A percentile compares a stretch with the other conserved stretches of the same genome.
Evolutionary conservation across 129 eudicot genomes (phyloP).

Genomic region (Centella asiatica): DNA sequence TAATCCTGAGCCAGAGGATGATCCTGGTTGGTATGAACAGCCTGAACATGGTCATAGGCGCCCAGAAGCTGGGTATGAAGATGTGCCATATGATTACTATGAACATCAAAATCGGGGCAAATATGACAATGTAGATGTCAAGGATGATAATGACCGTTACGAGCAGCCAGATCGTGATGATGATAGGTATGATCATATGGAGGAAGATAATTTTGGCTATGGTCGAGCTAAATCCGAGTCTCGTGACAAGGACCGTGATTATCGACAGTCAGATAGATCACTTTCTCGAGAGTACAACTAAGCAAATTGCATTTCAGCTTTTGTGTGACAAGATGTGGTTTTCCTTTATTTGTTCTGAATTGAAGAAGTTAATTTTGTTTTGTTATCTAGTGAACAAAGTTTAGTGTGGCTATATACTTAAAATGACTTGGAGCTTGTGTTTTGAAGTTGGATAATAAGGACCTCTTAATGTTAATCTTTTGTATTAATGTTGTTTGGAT

Average conservation of each 20-base stretch:
- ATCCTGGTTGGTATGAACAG: constrained; percentile 51
- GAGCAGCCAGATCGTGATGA: constrained; percentile 41
- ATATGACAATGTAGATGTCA: constrained; percentile 29
- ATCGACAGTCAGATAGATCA: constrained; percentile 42
- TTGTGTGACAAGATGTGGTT: background rate
- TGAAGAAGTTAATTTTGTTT: background rate
- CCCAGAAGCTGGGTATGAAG: constrained; percentile 33
- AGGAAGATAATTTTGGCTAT: constrained; percentile 50
- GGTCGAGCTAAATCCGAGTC: constrained; percentile 39
- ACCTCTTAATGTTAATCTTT: too few species aligned
- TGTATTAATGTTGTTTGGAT: too few species aligned
- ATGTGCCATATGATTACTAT: constrained; percentile 42
- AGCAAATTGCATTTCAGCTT: constrained; percentile 3
- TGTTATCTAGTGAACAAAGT: too few species aligned
- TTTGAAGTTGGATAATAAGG: too few species aligned
- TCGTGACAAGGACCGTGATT: constrained; percentile 47
- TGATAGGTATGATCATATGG: constrained; percentile 69
- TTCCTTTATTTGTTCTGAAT: background rate
- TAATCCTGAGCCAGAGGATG: constrained; percentile 39
- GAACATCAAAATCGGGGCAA: constrained; percentile 21
- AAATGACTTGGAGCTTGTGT: too few species aligned
- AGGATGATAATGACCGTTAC: constrained; percentile 41
- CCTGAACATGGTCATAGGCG: constrained; percentile 44
- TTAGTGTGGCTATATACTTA: background rate
- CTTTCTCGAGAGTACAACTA: constrained; percentile 43